phyloP scores from a whole-genome alignment of 768 basidiomycete genomes.

The Lentinula raphanica region DNA sequence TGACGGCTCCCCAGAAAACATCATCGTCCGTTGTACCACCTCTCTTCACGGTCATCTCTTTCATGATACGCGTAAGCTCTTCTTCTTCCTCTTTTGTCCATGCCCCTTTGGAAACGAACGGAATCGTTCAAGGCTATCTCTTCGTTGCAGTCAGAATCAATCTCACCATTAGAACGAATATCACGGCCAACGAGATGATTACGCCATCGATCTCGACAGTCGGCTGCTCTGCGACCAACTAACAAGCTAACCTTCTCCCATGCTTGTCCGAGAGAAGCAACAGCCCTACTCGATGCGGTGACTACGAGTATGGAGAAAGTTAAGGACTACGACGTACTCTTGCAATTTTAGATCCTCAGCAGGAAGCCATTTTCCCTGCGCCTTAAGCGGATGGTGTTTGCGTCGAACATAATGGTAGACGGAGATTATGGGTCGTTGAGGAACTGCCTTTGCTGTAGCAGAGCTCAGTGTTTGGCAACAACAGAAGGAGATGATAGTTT shows the following conservation, averaged over 20 bases:
- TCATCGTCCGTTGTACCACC: slow-evolving; percentile 75
- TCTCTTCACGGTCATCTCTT: slow-evolving; percentile 64
- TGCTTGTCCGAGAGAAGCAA: slow-evolving; percentile 62
- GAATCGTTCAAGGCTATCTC: neutral
- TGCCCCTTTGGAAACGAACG: slow-evolving; percentile 33
- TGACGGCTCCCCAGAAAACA: slow-evolving; percentile 79
- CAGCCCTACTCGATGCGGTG: slow-evolving; percentile 44
- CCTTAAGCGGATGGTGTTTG: slow-evolving; percentile 60
- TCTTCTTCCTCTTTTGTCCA: slow-evolving; percentile 84
- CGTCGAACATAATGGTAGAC: slow-evolving; percentile 81
- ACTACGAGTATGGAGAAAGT: neutral
- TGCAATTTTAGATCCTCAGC: slow-evolving; percentile 61
- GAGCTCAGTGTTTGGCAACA: slow-evolving; percentile 4
- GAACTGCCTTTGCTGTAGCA: slow-evolving; percentile 56
- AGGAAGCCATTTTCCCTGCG: slow-evolving; percentile 64
- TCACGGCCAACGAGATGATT: slow-evolving; percentile 74
- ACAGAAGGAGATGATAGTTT: slow-evolving; percentile 5
- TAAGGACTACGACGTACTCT: slow-evolving; percentile 39
- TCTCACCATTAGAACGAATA: slow-evolving; percentile 51
- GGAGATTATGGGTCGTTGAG: slow-evolving; percentile 74
- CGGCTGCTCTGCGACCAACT: slow-evolving; percentile 72
- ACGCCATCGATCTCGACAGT: slow-evolving; percentile 82
- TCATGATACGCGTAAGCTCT: slow-evolving; percentile 67
- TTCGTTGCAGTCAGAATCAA: neutral
- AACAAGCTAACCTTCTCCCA: slow-evolving; percentile 74